phyloP scores from a whole-genome alignment of 768 basidiomycete species.

The Botryobasidium botryosum region DNA sequence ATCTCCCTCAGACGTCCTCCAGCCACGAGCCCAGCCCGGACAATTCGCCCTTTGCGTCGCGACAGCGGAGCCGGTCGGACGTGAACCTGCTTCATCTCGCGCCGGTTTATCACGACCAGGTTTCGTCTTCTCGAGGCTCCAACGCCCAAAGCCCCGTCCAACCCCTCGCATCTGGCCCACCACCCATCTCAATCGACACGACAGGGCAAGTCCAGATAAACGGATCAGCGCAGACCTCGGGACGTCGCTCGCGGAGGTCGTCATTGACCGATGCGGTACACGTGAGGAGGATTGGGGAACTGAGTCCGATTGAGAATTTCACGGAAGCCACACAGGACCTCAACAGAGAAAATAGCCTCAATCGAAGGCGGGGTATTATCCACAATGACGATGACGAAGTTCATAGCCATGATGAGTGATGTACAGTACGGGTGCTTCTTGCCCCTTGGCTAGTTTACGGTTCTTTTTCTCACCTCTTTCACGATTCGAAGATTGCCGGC shows the following conservation, averaged over 20 bases:
- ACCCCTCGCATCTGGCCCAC: background rate
- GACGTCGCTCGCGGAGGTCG: conserved; percentile 26
- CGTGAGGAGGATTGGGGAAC: conserved; percentile 42
- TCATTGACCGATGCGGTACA: conserved; percentile 50
- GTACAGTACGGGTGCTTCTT: too few relatives aligned
- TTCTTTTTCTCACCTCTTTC: too few relatives aligned
- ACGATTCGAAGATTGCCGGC: too few relatives aligned
- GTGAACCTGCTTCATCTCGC: conserved; percentile 7
- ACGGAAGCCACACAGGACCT: conserved; percentile 45
- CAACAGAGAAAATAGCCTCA: conserved; percentile 49
- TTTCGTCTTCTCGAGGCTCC: background rate
- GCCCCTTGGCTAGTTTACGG: too few relatives aligned
- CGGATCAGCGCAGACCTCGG: too few relatives aligned
- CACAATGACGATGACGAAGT: too few relatives aligned
- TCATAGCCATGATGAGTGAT: too few relatives aligned
- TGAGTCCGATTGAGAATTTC: conserved; percentile 43
- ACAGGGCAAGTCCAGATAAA: background rate
- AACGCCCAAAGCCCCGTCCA: background rate
- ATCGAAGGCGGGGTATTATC: too few relatives aligned
- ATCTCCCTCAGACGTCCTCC: background rate
- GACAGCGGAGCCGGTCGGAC: background rate
- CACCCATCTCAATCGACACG: background rate
- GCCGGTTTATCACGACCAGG: background rate
- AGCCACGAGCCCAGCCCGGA: conserved; percentile 16
- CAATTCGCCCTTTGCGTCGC: background rate